Base-by-base conservation (phyloP, 2,329 filamentous ascomycete genomes). In the Fusarium robinianum region DNA sequence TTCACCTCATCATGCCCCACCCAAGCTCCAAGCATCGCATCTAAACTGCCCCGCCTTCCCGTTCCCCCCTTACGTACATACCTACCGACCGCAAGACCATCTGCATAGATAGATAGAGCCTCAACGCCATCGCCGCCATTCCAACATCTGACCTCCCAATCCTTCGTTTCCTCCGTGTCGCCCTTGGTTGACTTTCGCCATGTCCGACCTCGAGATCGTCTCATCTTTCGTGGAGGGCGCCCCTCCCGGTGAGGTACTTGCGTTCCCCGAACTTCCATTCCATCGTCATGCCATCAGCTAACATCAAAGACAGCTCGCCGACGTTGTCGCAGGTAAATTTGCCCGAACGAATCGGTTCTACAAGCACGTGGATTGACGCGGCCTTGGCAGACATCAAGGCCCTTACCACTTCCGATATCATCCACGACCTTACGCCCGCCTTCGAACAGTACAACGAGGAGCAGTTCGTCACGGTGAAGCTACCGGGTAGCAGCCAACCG, bases 401-500 rank as follows among this genome's bases (percentile, higher is more conserved):
- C 36, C 78, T 99, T 29, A 90, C 90, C 12, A 75, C 81, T 51
- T 82, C 84, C 24, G 74, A 78, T 41, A 74, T 94, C 50, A 73
- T 91, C 41, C 73, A 82, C 48, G 83, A 87, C 53, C 85, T 96
- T 39, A 80, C 78, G 6, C 88, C 90, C 1, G 90, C 94, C 0
- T 95, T 96, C 67, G 78, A 91, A 71, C 90, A 87, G 71, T 97
- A 99, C 79, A 96, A 97, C 63, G 92, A 99, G 72, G 87, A 91
- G 70, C 94, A 99, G 71, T 87, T 96, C 68, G 74, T 84, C 34
- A 90, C 90, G 11, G 85, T 89, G 51, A 96, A 95, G 77, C 81
- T 99, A 42, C 92, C 92, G 0, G 90, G 90, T 19, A 83, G 87
- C 65, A 92, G 83, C 68, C 84, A 90, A 67, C 62, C 65, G 41